Evolutionary conservation across 371 early-diverging fungal genomes (phyloP).

Genomic region (Mucor indicus): DNA sequence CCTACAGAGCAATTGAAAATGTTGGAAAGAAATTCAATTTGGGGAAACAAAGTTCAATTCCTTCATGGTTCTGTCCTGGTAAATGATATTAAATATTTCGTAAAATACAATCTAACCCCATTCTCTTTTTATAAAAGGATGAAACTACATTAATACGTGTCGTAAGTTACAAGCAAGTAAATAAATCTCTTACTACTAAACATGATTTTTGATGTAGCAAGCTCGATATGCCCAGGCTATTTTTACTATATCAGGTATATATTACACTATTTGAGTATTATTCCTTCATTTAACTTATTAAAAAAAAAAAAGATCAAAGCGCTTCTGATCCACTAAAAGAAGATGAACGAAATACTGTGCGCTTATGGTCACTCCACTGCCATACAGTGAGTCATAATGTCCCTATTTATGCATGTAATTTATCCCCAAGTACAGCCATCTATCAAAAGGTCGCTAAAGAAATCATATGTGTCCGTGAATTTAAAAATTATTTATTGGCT

Average conservation of each 20-base stretch:
- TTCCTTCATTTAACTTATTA: neutral
- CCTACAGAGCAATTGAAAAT: slow-evolving; percentile 50
- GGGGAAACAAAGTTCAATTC: slow-evolving; percentile 35
- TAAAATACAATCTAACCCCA: neutral
- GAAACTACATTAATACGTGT: slow-evolving; percentile 41
- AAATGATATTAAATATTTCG: neutral
- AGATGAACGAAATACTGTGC: slow-evolving; percentile 58
- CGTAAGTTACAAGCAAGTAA: too few relatives aligned
- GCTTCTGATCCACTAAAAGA: slow-evolving; percentile 44
- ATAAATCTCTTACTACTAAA: too few relatives aligned
- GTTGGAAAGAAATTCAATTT: slow-evolving; percentile 37
- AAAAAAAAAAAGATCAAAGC: slow-evolving; percentile 32
- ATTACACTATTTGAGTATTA: too few relatives aligned
- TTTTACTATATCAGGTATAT: slow-evolving; percentile 50
- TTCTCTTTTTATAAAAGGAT: slow-evolving; percentile 15
- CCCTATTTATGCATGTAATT: slow-evolving; percentile 66
- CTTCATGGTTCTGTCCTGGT: slow-evolving; percentile 51
- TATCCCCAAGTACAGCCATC: slow-evolving; percentile 64
- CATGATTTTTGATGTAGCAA: slow-evolving; percentile 26
- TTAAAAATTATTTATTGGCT: slow-evolving; percentile 69
- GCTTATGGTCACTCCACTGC: slow-evolving; percentile 65
- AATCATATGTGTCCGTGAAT: slow-evolving; percentile 69
- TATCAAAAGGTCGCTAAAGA: slow-evolving; percentile 67
- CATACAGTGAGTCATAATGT: slow-evolving; percentile 46
- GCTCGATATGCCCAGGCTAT: slow-evolving; percentile 44